phyloP scores from a whole-genome alignment of 192 early-diverging fungal species.

The Coemansia sp. region DNA sequence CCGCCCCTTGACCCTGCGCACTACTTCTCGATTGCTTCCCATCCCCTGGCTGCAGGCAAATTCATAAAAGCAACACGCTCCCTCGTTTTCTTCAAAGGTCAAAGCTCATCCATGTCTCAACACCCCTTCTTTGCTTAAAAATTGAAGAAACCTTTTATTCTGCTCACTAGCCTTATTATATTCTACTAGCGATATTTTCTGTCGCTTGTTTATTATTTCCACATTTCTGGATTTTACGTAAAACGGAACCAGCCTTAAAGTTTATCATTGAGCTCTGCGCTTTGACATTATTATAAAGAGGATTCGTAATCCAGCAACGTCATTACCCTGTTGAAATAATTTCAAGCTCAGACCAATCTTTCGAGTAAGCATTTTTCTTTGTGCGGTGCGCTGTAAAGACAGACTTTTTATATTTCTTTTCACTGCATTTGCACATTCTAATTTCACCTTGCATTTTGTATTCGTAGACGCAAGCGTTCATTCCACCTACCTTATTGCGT shows the following conservation, averaged over 20 bases:
- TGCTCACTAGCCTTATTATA: neutral
- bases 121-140: neutral
- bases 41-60: neutral
- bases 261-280: neutral
- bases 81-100: neutral
- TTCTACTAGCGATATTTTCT: neutral
- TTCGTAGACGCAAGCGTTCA: neutral
- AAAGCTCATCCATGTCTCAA: conserved; percentile 1
- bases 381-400: neutral
- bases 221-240: neutral
- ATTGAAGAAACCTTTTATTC: neutral
- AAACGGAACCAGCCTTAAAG: neutral
- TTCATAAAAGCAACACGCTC: neutral
- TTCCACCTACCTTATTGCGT: neutral
- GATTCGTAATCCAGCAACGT: neutral
- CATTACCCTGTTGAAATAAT: neutral
- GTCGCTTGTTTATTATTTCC: neutral
- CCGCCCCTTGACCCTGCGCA: conserved; percentile 8
- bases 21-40: conserved; percentile 8
- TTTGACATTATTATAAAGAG: neutral
- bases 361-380: conserved; percentile 1
- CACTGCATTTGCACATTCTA: neutral
- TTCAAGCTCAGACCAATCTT: conserved; percentile 5
- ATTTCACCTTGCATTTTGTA: conserved; percentile 6
- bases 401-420: conserved; percentile 2